phyloP scores from a whole-genome alignment of 2,329 filamentous ascomycete genomes.

The Apiospora pterosperma region DNA sequence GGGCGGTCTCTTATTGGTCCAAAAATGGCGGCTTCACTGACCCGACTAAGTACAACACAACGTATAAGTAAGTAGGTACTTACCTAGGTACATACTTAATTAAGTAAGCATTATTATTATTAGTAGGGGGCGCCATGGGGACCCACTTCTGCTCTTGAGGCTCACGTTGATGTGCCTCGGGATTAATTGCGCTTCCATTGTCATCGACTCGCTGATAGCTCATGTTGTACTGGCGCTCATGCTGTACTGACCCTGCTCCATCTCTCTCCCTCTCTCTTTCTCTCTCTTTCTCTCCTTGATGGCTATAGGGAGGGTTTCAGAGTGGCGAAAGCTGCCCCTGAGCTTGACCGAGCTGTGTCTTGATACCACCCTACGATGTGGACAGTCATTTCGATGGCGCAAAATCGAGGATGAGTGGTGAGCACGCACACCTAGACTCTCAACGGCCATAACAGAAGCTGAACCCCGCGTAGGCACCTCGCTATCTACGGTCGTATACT shows the following conservation, averaged over 20 bases:
- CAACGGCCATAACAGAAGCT: not conserved
- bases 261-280: not conserved
- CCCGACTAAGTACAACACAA: not conserved
- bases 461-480: slow-evolving; percentile 59
- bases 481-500: slow-evolving; percentile 82
- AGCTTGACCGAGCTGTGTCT: slow-evolving; percentile 85
- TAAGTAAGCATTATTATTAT: no score
- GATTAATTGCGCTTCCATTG: no score
- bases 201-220: not conserved
- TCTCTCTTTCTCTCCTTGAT: slow-evolving; percentile 16
- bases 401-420: slow-evolving; percentile 84
- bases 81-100: no score
- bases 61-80: no score
- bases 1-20: not conserved
- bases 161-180: slow-evolving; percentile 11
- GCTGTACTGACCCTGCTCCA: no score
- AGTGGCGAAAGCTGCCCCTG: slow-evolving; percentile 86
- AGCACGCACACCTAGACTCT: slow-evolving; percentile 11
- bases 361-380: slow-evolving; percentile 89
- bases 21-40: not conserved
- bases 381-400: slow-evolving; percentile 95
- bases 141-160: no score
- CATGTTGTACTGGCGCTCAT: not conserved
- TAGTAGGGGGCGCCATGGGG: no score
- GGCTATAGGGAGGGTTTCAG: slow-evolving; percentile 51